A percentile compares a stretch with the other conserved stretches of the same genome.
phyloP scores from a whole-genome alignment of 306 rosid species.

The Trifolium fragiferum region DNA sequence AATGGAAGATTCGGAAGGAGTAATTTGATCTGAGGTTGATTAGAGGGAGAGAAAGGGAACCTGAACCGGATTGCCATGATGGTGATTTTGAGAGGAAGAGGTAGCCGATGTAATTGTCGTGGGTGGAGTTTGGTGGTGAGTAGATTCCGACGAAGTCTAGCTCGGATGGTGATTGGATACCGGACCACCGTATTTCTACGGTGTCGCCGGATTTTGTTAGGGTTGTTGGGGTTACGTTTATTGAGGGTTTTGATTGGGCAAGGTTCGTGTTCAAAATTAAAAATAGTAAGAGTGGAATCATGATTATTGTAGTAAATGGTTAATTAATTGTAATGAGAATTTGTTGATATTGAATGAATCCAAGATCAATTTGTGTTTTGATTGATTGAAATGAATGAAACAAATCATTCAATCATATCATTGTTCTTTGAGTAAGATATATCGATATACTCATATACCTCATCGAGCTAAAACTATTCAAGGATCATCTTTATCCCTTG shows the following conservation, averaged over 20 bases:
- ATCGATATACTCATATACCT: too few species aligned
- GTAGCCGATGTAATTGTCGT: constrained; percentile 78
- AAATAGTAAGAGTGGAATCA: background rate
- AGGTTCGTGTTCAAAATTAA: background rate
- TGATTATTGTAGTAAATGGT: background rate
- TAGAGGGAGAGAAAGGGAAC: constrained; percentile 59
- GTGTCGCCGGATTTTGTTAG: constrained; percentile 66
- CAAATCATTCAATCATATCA: background rate
- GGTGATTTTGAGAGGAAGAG: constrained; percentile 66
- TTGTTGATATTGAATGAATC: background rate
- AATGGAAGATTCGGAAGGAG: constrained; percentile 83
- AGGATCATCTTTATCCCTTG: too few species aligned
- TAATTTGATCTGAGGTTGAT: constrained; percentile 82
- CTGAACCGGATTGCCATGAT: constrained; percentile 72
- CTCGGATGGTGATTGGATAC: constrained; percentile 65
- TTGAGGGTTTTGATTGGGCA: constrained; percentile 48
- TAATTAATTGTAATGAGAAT: background rate
- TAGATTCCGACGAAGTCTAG: constrained; percentile 86
- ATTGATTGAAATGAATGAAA: background rate
- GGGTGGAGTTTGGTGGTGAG: constrained; percentile 68
- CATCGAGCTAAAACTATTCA: too few species aligned
- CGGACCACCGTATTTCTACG: constrained; percentile 68
- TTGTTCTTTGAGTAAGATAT: background rate
- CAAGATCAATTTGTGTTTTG: background rate
- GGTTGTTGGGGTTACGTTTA: constrained; percentile 51